phyloP scores from a whole-genome alignment of 1,139 yeast species.

The Lodderomyces orthopsilosis region DNA sequence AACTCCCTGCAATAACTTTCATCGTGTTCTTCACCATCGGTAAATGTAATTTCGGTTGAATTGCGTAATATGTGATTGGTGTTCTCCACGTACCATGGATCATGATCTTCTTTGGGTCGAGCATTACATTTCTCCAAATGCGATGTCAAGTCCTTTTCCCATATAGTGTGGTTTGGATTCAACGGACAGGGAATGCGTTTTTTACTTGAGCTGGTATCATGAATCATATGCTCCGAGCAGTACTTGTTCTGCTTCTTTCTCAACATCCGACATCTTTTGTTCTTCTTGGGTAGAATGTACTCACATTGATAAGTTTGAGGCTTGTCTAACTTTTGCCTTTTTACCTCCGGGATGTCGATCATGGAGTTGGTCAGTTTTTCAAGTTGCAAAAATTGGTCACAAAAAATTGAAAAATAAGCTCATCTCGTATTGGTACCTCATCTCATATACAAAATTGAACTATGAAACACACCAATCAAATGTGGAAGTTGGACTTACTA shows the following conservation, averaged over 20 bases:
- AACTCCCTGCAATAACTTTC: neutral
- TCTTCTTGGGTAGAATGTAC: conserved; percentile 45
- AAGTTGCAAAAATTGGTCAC: conserved; percentile 7
- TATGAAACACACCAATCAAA: conserved; percentile 16
- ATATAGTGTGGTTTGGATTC: conserved; percentile 72
- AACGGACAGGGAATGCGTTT: conserved; percentile 72
- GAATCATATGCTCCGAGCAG: conserved; percentile 62
- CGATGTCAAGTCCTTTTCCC: conserved; percentile 52
- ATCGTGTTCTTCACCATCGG: conserved; percentile 8
- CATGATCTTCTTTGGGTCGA: conserved; percentile 27
- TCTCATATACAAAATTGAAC: conserved; percentile 4
- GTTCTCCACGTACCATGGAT: conserved; percentile 44
- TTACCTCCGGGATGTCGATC: neutral
- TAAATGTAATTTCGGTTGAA: conserved; percentile 7
- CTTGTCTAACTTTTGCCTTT: conserved; percentile 4
- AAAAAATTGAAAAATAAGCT: conserved; percentile 1
- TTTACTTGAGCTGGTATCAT: conserved; percentile 11
- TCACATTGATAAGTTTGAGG: conserved; percentile 31
- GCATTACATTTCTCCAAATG: conserved; percentile 68
- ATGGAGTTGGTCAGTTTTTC: conserved; percentile 3
- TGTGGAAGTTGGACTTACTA: conserved; percentile 53
- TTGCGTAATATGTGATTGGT: conserved; percentile 24
- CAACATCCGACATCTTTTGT: conserved; percentile 57
- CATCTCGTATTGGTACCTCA: conserved; percentile 5
- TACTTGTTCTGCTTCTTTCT: conserved; percentile 46